Evolutionary conservation across 805 yeast genomes (phyloP), one percentile per base, ranked within the genome.

Genomic region (Barnettozyma wickerhamii): DNA sequence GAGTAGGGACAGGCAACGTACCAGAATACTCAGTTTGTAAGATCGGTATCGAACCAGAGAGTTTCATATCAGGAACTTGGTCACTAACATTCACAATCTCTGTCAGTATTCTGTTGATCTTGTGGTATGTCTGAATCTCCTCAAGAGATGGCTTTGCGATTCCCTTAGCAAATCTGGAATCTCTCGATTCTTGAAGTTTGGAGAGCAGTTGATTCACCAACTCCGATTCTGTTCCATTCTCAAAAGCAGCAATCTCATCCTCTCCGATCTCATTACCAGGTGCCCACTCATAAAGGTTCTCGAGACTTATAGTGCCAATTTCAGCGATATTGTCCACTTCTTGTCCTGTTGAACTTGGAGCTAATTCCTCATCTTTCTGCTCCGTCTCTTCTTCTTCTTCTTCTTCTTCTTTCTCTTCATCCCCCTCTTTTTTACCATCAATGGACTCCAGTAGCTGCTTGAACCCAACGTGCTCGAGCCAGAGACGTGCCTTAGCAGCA

Each of bases 1-100:
- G 60, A 4, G 70, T 58, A 5, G 72, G 64, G 2, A 85, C 84
- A 1, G 96, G 96, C 54, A 90, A 69, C 1, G 83, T 72, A 35
- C 97, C 97, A 28, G 75, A 65, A 55, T 86, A 89, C 49, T 81
- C 86, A 19, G 80, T 75, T 56, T 79, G 79, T 42, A 84, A 69
- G 1, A 84, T 81, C 1, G 96, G 95, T 35, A 90, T 58, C 19
- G 62, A 62, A 30, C 65, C 60, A 33, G 64, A 59, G 17, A 48
- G 54, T 19, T 60, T 61, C 10, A 65, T 35, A 19, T 51, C 63
- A 46, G 53, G 59, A 6, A 57, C 60, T 49, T 42, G 72, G 47
- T 44, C 72, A 47, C 36, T 69, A 31, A 42, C 65, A 38, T 50
- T 59, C 37, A 71, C 43, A 40, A 76, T 64, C 33, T 75, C 68